phyloP scores from a whole-genome alignment of 768 basidiomycete species.

The Postia placenta region DNA sequence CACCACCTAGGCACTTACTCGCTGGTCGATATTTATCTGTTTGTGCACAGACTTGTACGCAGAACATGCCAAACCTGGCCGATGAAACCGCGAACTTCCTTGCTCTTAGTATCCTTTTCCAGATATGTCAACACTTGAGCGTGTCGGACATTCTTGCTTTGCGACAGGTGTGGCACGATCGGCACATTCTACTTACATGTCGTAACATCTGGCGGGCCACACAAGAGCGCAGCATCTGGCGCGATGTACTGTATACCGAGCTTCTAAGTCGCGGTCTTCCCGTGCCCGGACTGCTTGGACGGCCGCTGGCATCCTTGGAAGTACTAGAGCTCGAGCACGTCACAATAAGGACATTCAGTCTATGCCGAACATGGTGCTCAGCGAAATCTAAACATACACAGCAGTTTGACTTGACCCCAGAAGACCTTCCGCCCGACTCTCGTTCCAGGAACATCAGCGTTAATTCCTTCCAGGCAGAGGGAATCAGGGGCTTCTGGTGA shows the following conservation, averaged over 20 bases:
- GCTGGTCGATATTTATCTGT: neutral
- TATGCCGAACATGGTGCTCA: conserved; percentile 47
- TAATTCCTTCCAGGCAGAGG: conserved; percentile 41
- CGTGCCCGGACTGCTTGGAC: conserved; percentile 32
- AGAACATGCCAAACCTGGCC: too few relatives aligned
- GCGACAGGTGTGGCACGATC: conserved; percentile 33
- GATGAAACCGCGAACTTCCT: neutral
- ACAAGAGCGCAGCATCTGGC: conserved; percentile 46
- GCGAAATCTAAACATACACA: conserved; percentile 28
- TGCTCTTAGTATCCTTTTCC: conserved; percentile 41
- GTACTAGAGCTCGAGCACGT: conserved; percentile 39
- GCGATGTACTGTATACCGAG: conserved; percentile 33
- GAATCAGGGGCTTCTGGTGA: conserved; percentile 41
- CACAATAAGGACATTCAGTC: conserved; percentile 32
- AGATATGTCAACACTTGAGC: conserved; percentile 36
- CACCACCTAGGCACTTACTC: neutral
- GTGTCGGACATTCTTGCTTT: conserved; percentile 37
- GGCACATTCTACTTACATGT: conserved; percentile 40
- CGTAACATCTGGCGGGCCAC: conserved; percentile 39
- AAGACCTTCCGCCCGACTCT: conserved; percentile 8
- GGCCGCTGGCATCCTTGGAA: conserved; percentile 29
- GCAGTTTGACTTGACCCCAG: conserved; percentile 21
- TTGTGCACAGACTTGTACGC: too few relatives aligned
- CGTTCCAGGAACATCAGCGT: conserved; percentile 36
- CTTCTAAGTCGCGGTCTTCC: conserved; percentile 41